A percentile compares a stretch with the other conserved stretches of the same genome.
phyloP scores from a whole-genome alignment of 768 basidiomycete genomes.

The Rhodocollybia butyracea region DNA sequence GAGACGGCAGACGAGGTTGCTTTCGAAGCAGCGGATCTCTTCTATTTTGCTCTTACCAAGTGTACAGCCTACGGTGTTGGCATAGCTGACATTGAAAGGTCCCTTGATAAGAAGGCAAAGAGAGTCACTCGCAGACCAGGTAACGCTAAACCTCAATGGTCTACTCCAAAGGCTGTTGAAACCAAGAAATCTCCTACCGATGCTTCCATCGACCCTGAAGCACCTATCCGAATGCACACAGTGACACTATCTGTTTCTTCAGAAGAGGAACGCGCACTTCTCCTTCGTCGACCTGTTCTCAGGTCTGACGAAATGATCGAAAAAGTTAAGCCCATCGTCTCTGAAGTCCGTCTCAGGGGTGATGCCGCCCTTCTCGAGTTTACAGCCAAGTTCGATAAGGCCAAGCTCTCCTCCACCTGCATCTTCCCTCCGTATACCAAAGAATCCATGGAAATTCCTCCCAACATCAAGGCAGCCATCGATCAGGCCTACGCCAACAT shows the following conservation, averaged over 20 bases:
- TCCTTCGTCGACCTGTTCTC: conserved; percentile 88
- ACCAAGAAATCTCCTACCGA: conserved; percentile 12
- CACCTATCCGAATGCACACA: conserved; percentile 75
- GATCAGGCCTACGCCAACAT: conserved; percentile 91
- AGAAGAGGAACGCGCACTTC: conserved; percentile 51
- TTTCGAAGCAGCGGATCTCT: conserved; percentile 92
- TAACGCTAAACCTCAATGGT: conserved; percentile 88
- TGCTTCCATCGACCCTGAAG: conserved; percentile 25
- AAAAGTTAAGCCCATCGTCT: conserved; percentile 93
- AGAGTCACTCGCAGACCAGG: conserved; percentile 86
- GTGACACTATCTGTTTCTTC: conserved; percentile 51
- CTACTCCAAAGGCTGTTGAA: conserved; percentile 21
- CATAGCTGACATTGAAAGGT: conserved; percentile 78
- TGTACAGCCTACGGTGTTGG: conserved; percentile 82
- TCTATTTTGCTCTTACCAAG: conserved; percentile 88
- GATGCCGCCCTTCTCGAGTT: conserved; percentile 85
- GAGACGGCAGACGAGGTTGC: conserved; percentile 77
- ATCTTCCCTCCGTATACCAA: conserved; percentile 76
- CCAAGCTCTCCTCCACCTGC: conserved; percentile 62
- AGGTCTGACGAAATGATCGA: conserved; percentile 86
- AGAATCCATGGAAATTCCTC: conserved; percentile 58
- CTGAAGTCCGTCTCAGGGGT: conserved; percentile 77
- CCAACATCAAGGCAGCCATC: conserved; percentile 74
- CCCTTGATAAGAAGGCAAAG: conserved; percentile 80
- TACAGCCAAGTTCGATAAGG: conserved; percentile 93